Conservation (phyloP, 352 stramenopile genomes). For the Blastocystis sp. region DNA sequence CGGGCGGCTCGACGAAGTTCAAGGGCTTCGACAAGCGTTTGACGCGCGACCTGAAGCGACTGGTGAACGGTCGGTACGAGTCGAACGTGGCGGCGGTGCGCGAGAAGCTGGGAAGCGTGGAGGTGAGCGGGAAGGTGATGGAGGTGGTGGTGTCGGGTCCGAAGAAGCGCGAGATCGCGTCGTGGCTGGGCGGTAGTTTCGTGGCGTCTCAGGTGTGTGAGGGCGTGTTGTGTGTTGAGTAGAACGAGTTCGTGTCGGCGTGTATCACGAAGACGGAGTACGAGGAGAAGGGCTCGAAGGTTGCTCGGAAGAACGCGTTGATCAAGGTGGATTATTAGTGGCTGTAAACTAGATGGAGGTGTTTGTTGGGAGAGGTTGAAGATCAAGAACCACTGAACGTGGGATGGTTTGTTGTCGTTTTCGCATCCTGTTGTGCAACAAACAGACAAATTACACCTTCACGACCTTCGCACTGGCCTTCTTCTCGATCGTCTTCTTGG, state of each 20-base stretch:
- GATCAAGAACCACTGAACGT: too few species aligned
- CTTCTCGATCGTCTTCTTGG: background rate
- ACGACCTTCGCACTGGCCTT: constrained; percentile 19
- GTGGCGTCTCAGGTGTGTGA: constrained; percentile 81
- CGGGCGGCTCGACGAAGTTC: constrained; percentile 91
- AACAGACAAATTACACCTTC: constrained; percentile 12
- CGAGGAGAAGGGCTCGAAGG: constrained; percentile 85
- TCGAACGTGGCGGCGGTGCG: constrained; percentile 75
- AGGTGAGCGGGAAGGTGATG: constrained; percentile 58
- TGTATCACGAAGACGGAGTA: constrained; percentile 93
- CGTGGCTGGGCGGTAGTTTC: constrained; percentile 52
- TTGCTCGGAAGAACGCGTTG: constrained; percentile 38
- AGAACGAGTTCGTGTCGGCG: constrained; percentile 75
- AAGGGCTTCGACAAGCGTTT: constrained; percentile 89
- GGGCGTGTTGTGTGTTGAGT: constrained; percentile 80
- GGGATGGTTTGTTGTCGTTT: too few species aligned
- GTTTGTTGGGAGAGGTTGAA: too few species aligned
- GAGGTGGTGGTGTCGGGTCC: constrained; percentile 68
- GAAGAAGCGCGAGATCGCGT: constrained; percentile 72
- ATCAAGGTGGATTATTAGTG: constrained; percentile 43
- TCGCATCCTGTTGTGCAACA: constrained; percentile 45
- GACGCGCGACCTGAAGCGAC: constrained; percentile 87
- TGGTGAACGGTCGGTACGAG: constrained; percentile 84
- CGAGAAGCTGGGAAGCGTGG: background rate
- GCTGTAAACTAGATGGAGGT: background rate